Base-by-base conservation (phyloP, 192 early-diverging fungal species). In the Dissophora ornata region DNA sequence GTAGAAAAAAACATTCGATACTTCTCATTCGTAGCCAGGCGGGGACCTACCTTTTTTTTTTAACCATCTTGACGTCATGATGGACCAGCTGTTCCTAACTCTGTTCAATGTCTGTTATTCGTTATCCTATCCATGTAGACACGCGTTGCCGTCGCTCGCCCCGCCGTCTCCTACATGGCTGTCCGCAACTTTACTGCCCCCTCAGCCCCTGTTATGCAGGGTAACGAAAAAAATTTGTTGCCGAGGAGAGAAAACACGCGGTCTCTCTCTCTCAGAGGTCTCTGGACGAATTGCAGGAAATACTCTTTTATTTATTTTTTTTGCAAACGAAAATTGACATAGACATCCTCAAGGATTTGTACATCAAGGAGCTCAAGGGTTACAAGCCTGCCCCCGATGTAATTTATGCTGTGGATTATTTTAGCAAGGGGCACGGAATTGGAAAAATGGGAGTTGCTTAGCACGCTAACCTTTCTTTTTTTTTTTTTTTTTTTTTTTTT, bases 281-380 rank as follows among this genome's bases (percentile, higher is more conserved):
- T n/a, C n/a, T n/a, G 36, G 36, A 38, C 36, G 36, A 13, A 38
- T n/a, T 38, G 36, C 36, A 9, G 36, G 13, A 6, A 13, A 38
- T 2, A 10, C 29, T 18, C 5, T 48, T 25, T 28, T 10, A 8
- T 32, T 30, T 13, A 6, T 25, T 22, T 48, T 26, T 40, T 41
- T 19, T 45, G 4, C 4, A 45, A 45, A n/a, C 44, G 44, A 38
- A 38, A n/a, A n/a, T 38, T 24, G 25, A n/a, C 9, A 29, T 73
- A 86, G 84, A 86, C 69, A 81, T 86, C 63, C 48, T 86, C 53
- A 79, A 81, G 61, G 82, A 83, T 6, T 49, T 86, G 62, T 82
- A 80, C 78, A 53, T 86, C 40, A 80, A 83, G 80, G 82, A 86
- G 65, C 63, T 86, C 69, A 83, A 86, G 84, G 62, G 29, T 48